These are phyloP conservation scores for Chenopodium quinoa DNA, from an alignment of 148 eudicot species.

Conservation along the genomic window DNA sequence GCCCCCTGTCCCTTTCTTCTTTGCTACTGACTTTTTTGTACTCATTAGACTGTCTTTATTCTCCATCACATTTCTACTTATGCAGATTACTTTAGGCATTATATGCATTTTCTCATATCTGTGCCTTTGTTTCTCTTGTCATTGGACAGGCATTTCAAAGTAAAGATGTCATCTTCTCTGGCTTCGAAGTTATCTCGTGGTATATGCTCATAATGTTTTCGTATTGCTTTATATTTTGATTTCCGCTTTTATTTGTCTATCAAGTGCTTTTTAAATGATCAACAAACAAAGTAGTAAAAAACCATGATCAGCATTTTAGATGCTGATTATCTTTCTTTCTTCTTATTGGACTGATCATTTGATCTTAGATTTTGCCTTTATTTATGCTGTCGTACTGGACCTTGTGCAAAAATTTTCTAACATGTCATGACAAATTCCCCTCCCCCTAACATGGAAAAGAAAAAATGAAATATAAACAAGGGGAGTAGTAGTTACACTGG, in stretches of 20 bases:
- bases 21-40: background rate
- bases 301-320: background rate
- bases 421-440: too few relatives aligned
- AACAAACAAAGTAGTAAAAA: background rate
- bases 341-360: background rate
- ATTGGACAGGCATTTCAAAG: background rate
- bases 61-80: background rate
- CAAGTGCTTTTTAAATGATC: background rate
- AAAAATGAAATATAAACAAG: too few relatives aligned
- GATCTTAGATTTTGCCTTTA: background rate
- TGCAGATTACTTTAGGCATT: background rate
- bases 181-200: constrained; percentile 32
- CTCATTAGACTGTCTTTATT: background rate
- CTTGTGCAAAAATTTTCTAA: too few relatives aligned
- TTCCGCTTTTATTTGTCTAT: too few relatives aligned
- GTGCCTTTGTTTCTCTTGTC: background rate
- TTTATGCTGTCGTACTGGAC: background rate
- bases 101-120: background rate
- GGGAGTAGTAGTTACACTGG: too few relatives aligned
- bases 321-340: background rate
- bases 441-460: too few relatives aligned
- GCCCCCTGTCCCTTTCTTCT: background rate
- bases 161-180: constrained; percentile 31
- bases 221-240: background rate
- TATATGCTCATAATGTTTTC: background rate